These are phyloP conservation scores for Phaeomoniella chlamydospora DNA, from an alignment of 2,329 filamentous ascomycete species.

Conservation along the genomic window DNA sequence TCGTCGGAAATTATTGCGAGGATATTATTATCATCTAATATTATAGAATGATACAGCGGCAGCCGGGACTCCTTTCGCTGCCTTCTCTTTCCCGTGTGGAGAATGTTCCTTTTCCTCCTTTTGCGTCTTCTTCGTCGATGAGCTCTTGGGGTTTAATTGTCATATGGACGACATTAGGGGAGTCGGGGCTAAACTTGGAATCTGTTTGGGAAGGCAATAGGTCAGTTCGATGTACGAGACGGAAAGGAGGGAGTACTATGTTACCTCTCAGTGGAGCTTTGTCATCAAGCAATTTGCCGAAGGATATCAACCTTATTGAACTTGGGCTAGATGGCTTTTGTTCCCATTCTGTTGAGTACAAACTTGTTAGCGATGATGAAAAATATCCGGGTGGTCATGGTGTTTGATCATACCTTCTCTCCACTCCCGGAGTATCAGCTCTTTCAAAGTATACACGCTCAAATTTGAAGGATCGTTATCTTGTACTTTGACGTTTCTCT, in stretches of 20 bases:
- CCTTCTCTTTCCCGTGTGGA: slow-evolving; percentile 36
- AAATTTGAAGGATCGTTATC: slow-evolving; percentile 74
- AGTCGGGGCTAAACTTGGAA: slow-evolving; percentile 60
- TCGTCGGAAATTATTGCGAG: too few relatives aligned
- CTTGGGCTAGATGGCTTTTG: slow-evolving; percentile 71
- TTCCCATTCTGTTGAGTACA: slow-evolving; percentile 58
- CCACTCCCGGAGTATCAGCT: slow-evolving; percentile 89
- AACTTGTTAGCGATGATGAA: slow-evolving; percentile 2
- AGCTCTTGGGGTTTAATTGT: slow-evolving; percentile 75
- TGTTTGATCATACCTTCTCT: slow-evolving; percentile 50
- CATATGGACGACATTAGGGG: slow-evolving; percentile 86
- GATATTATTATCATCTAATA: too few relatives aligned
- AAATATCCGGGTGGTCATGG: slow-evolving; percentile 1
- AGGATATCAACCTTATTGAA: slow-evolving; percentile 80
- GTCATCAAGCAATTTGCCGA: slow-evolving; percentile 81
- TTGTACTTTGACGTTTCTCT: slow-evolving; percentile 64
- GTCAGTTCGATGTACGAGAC: slow-evolving; percentile 5
- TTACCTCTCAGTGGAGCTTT: slow-evolving; percentile 73
- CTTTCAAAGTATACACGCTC: slow-evolving; percentile 86
- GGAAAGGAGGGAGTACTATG: slow-evolving; percentile 2
- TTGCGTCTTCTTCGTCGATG: slow-evolving; percentile 60
- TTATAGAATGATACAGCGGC: slow-evolving; percentile 51
- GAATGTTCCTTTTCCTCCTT: slow-evolving; percentile 40
- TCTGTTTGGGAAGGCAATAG: slow-evolving; percentile 37
- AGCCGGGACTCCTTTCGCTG: slow-evolving; percentile 42